Percentiles rank a stretch among this genome's conserved stretches.
phyloP scores from a whole-genome alignment of 1,284 basidiomycete species.

The Trichosporon sp. region DNA sequence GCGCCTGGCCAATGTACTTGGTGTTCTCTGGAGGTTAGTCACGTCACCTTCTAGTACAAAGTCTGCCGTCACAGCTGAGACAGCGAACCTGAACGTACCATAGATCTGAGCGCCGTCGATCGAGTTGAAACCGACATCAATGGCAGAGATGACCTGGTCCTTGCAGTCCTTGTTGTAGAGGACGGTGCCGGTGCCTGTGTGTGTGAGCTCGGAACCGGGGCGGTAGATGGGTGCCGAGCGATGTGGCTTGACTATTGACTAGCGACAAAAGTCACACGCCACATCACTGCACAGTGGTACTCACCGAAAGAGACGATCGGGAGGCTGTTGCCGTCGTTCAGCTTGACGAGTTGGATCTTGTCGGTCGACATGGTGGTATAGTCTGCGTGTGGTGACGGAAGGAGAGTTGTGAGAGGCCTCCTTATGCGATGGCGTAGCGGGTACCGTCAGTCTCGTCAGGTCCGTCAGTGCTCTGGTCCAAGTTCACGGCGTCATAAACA shows the following conservation, averaged over 20 bases:
- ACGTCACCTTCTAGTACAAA: too few relatives aligned
- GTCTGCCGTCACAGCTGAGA: background rate
- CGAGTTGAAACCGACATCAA: conserved; percentile 34
- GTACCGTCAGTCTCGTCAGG: too few relatives aligned
- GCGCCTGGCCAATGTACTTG: background rate
- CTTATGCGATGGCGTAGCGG: too few relatives aligned
- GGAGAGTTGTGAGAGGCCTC: background rate
- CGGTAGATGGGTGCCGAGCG: background rate
- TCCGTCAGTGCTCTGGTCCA: too few relatives aligned
- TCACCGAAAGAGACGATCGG: conserved; percentile 37
- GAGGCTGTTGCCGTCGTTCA: conserved; percentile 35
- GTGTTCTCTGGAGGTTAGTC: background rate
- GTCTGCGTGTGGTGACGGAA: background rate
- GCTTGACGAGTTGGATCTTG: conserved; percentile 18
- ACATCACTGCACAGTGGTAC: too few relatives aligned
- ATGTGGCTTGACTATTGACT: background rate
- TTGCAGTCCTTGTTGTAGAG: conserved; percentile 29
- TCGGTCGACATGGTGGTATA: conserved; percentile 6
- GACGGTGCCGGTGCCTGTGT: conserved; percentile 27
- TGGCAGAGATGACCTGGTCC: conserved; percentile 26
- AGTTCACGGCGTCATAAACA: too few relatives aligned
- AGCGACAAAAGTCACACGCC: background rate
- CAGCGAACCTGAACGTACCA: conserved; percentile 33
- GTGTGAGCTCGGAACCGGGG: background rate
- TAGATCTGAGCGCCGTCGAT: conserved; percentile 41